A percentile compares a stretch with the other conserved stretches of the same genome.
These are phyloP conservation scores for Apium graveolens DNA, from an alignment of 129 eudicot species.

Conservation along the genomic window DNA sequence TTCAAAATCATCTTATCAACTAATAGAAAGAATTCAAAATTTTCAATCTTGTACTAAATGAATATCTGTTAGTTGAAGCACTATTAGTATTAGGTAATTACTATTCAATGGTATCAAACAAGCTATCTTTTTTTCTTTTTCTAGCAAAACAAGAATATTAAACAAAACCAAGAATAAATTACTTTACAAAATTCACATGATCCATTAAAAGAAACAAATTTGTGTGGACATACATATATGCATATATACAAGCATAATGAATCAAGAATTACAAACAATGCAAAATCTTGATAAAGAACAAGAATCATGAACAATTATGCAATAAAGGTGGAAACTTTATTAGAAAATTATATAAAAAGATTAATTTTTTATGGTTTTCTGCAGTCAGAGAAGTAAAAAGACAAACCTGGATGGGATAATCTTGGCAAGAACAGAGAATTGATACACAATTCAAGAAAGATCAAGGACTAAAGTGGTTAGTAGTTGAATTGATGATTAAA, in stretches of 20 bases:
- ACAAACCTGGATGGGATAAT: neutral
- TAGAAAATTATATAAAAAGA: neutral
- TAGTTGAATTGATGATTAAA: neutral
- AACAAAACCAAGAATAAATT: neutral
- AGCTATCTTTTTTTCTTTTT: neutral
- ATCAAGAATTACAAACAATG: neutral
- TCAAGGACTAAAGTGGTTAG: neutral
- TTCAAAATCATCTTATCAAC: neutral
- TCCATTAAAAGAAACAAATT: neutral
- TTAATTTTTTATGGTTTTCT: neutral
- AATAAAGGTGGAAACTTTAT: neutral
- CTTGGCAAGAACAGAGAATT: neutral
- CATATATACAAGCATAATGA: neutral
- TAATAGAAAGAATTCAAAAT: neutral
- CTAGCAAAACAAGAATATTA: neutral
- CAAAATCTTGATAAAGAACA: neutral
- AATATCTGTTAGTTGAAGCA: neutral
- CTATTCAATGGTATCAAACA: neutral
- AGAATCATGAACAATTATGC: neutral
- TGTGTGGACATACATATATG: neutral
- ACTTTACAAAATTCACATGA: neutral
- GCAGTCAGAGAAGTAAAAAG: neutral
- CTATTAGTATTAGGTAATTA: neutral
- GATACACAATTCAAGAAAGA: conserved; percentile 6
- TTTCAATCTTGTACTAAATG: neutral